These are phyloP conservation scores for Chrysanthemum makinoi DNA, from an alignment of 129 eudicot genomes.

Conservation along the genomic window DNA sequence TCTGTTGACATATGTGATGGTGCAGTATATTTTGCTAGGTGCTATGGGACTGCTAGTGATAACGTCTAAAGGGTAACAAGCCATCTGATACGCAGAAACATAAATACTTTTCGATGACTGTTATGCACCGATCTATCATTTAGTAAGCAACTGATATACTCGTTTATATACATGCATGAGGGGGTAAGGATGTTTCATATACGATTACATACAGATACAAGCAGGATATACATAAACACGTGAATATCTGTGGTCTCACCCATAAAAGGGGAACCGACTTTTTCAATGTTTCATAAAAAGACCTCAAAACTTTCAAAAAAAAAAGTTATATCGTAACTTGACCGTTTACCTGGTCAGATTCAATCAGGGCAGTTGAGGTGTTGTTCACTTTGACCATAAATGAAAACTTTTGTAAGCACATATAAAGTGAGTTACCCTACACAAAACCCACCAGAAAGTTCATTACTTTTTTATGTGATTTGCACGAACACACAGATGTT, in stretches of 20 bases:
- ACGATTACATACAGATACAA: neutral
- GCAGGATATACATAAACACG: neutral
- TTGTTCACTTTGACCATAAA: too few relatives aligned
- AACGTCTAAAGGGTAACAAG: conserved; percentile 16
- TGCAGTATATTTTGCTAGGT: conserved; percentile 26
- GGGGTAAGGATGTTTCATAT: too few relatives aligned
- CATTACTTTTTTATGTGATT: too few relatives aligned
- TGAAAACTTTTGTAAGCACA: too few relatives aligned
- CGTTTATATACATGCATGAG: neutral
- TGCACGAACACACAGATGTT: too few relatives aligned
- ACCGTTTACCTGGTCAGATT: too few relatives aligned
- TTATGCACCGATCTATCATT: neutral
- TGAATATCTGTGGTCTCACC: too few relatives aligned
- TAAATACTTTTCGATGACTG: neutral
- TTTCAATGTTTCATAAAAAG: neutral
- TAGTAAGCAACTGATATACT: neutral
- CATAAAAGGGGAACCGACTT: neutral
- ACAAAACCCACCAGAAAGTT: too few relatives aligned
- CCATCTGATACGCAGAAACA: neutral
- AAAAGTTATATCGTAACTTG: too few relatives aligned
- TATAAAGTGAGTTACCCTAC: too few relatives aligned
- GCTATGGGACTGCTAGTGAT: conserved; percentile 14
- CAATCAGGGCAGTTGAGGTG: too few relatives aligned
- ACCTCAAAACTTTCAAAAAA: too few relatives aligned
- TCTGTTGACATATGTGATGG: conserved; percentile 15